Conservation (phyloP, 2,329 filamentous ascomycete species). For the Graphilbum ipis-grandicollis region DNA sequence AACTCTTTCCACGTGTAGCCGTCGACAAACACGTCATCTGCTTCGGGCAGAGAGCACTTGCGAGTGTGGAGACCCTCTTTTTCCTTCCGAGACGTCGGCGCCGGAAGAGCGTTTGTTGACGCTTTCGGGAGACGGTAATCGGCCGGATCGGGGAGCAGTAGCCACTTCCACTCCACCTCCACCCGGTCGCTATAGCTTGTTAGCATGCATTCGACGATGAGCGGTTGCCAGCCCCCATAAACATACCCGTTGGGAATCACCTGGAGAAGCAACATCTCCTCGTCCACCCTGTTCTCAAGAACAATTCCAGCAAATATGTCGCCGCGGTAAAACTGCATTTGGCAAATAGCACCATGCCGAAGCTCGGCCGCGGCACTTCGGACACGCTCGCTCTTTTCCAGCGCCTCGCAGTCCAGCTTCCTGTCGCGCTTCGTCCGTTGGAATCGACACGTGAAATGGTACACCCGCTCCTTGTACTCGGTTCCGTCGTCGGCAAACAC, state of each 20-base stretch:
- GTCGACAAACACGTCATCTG: slow-evolving; percentile 49
- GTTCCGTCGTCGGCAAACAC: slow-evolving; percentile 82
- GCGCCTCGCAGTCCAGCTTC: slow-evolving; percentile 47
- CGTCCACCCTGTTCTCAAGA: slow-evolving; percentile 61
- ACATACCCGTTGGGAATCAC: slow-evolving; percentile 71
- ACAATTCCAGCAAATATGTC: slow-evolving; percentile 87
- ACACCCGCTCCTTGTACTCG: slow-evolving; percentile 81
- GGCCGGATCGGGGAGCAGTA: slow-evolving; percentile 52
- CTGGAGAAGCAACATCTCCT: slow-evolving; percentile 63
- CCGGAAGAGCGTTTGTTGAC: slow-evolving; percentile 52
- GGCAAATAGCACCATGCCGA: slow-evolving; percentile 59
- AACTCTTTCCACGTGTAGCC: slow-evolving; percentile 69
- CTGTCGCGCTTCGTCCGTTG: slow-evolving; percentile 78
- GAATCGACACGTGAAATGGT: slow-evolving; percentile 88
- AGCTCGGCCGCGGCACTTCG: slow-evolving; percentile 50
- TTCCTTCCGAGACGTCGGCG: slow-evolving; percentile 45
- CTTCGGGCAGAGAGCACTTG: slow-evolving; percentile 43
- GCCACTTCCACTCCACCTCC: slow-evolving; percentile 74
- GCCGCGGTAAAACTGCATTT: slow-evolving; percentile 67
- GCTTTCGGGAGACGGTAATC: slow-evolving; percentile 60
- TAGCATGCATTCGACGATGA: no score
- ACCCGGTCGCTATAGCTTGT: slow-evolving; percentile 44
- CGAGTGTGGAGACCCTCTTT: slow-evolving; percentile 52
- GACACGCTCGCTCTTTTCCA: slow-evolving; percentile 56
- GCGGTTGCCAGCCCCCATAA: no score